Base-by-base conservation (phyloP, 2,329 filamentous ascomycete genomes). In the Ceratocystis albifundus region DNA sequence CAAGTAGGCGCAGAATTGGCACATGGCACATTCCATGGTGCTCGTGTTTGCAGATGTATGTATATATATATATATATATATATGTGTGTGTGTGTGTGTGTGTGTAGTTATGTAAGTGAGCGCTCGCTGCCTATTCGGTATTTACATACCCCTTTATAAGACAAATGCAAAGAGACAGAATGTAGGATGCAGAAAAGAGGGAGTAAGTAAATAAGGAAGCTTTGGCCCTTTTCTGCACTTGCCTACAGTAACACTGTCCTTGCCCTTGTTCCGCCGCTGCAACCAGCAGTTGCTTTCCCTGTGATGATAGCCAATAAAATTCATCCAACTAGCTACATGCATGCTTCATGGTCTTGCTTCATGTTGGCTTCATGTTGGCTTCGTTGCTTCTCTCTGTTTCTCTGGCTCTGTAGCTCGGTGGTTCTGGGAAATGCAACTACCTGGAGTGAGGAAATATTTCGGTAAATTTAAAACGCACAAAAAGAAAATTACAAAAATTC, bases 171-270 rank as follows among this genome's bases (percentile, higher is more conserved):
- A 6, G 53, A 57, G 15, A 25, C 46, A 55, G 50, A 8, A 30
- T 32, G 53, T 8, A 22, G n/a, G 28, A 59, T 15, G 17, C 15
- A 30, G 22, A 10, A 57, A 32, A 15, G 53, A 36, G 28, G 55
- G 28, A 59, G 15, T 28, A 10, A 59, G 15, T 28, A 10, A 32
- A 30, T 36, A 59, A 59, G 55, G 55, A 59, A 59, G 55, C 55
- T 59, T 59, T 59, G 55, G 30, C 55, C 28, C 8, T 32, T 59
- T 59, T 59, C 30, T 59, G 22, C 22, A 28, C 30, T 53, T 53
- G n/a, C 48, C 48, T 41, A 41, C 3, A 41, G 36, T 4, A 41
- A 41, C 36, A 41, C 15, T 41, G 10, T 41, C 36, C 36, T 15
- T 12, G 36, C 15, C 36, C 36, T 41, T 41, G 36, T 41, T 41